Evolutionary conservation across 495 filamentous ascomycete genomes (phyloP).

Genomic region (Tuber microsphaerosporum): DNA sequence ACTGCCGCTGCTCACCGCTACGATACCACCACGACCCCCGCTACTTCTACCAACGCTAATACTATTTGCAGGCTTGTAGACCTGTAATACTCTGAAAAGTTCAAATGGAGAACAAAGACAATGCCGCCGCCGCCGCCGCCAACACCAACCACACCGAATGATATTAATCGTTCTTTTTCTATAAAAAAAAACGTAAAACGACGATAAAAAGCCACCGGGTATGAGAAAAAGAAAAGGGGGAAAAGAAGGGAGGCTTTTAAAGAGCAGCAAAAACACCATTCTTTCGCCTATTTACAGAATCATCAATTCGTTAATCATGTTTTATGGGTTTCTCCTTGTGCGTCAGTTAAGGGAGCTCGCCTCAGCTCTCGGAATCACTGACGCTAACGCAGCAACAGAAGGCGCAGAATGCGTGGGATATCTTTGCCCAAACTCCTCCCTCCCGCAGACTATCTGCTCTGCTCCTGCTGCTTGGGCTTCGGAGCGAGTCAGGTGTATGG

Average conservation of each 20-base stretch:
- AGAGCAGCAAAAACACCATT: not conserved
- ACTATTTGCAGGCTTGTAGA: not conserved
- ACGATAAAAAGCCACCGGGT: conserved; percentile 4
- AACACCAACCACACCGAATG: not conserved
- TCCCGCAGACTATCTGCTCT: conserved; percentile 14
- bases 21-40: not conserved
- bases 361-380: conserved; percentile 11
- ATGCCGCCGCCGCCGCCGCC: not conserved
- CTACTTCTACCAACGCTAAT: not conserved
- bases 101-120: not conserved
- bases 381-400: conserved; percentile 36
- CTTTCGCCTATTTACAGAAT: conserved; percentile 7
- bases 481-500: conserved; percentile 30
- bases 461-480: conserved; percentile 23
- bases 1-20: not conserved
- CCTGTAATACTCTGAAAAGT: not conserved
- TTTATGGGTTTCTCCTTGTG: not conserved
- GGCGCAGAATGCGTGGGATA: conserved; percentile 28
- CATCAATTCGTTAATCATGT: conserved; percentile 18
- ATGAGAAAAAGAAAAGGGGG: not conserved
- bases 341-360: conserved; percentile 3
- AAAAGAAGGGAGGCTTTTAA: not conserved
- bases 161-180: not conserved
- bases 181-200: conserved; percentile 11
- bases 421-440: conserved; percentile 19